phyloP scores from a whole-genome alignment of 495 filamentous ascomycete genomes.

The Neurospora pannonica region DNA sequence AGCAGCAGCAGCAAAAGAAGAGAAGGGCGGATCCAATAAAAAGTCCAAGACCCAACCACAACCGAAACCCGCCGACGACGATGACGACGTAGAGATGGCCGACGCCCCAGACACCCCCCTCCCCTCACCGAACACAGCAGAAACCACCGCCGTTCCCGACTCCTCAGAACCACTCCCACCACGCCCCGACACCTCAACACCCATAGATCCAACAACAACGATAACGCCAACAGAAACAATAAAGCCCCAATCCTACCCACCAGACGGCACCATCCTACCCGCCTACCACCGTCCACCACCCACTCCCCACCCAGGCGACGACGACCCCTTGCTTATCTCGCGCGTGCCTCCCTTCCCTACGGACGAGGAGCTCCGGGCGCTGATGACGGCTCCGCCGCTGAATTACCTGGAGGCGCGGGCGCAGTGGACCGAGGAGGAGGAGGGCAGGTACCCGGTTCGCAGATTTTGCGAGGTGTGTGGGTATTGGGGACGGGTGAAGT shows the following conservation, averaged over 20 bases:
- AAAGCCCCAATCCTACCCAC: conserved; percentile 20
- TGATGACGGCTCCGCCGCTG: conserved; percentile 63
- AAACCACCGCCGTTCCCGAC: conserved; percentile 1
- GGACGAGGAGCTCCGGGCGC: conserved; percentile 53
- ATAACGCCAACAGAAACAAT: neutral
- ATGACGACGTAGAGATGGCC: conserved; percentile 27
- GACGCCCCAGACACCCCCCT: conserved; percentile 18
- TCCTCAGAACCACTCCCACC: neutral
- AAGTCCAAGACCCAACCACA: conserved; percentile 13
- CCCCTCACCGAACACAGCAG: too few species aligned
- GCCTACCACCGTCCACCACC: conserved; percentile 24
- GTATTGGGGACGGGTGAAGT: conserved; percentile 82
- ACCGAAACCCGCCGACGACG: conserved; percentile 17
- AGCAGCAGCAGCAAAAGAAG: conserved; percentile 14
- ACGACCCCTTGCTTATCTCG: conserved; percentile 53
- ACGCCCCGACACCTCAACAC: neutral
- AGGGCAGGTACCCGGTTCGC: conserved; percentile 45
- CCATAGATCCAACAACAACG: neutral
- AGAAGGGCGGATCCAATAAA: conserved; percentile 7
- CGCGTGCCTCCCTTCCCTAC: conserved; percentile 56
- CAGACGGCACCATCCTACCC: conserved; percentile 21
- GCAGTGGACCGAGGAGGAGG: conserved; percentile 31
- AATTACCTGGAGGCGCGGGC: conserved; percentile 72
- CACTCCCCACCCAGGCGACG: conserved; percentile 37
- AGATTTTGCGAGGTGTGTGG: conserved; percentile 83